A percentile compares a stretch with the other conserved stretches of the same genome.
Evolutionary conservation across 352 stramenopile species (phyloP).

Genomic region (Pythium rishiriense): DNA sequence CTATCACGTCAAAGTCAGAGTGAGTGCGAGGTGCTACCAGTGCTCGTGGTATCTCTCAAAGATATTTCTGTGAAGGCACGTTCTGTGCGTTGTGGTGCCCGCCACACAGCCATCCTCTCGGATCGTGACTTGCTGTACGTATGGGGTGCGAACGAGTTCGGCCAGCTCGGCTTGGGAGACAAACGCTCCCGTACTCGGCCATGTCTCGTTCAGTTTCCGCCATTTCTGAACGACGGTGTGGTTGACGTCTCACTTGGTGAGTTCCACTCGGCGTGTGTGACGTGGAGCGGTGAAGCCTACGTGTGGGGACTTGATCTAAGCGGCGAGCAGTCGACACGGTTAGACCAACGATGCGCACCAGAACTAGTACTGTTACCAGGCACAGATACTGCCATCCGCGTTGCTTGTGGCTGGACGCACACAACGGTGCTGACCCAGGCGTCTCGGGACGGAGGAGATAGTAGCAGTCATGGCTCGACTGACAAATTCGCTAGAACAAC

Average conservation of each 20-base stretch:
- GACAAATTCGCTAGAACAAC: not conserved
- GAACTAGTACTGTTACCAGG: constrained; percentile 34
- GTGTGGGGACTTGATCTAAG: constrained; percentile 67
- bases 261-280: constrained; percentile 72
- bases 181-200: constrained; percentile 42
- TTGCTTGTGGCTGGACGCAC: constrained; percentile 69
- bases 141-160: constrained; percentile 82
- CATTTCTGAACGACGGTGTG: constrained; percentile 48
- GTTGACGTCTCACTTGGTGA: constrained; percentile 64
- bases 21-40: constrained; percentile 42
- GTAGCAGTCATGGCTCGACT: not conserved
- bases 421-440: constrained; percentile 58
- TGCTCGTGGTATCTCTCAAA: constrained; percentile 38
- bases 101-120: constrained; percentile 69
- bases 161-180: constrained; percentile 68
- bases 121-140: constrained; percentile 70
- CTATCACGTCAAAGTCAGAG: constrained; percentile 8
- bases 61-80: constrained; percentile 43
- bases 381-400: constrained; percentile 40
- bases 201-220: constrained; percentile 40
- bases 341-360: constrained; percentile 39
- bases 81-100: constrained; percentile 59
- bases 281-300: constrained; percentile 41
- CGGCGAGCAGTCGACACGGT: constrained; percentile 35
- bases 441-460: constrained; percentile 1